phyloP scores from a whole-genome alignment of 805 yeast genomes.

The Cyberlindnera sargentensis region DNA sequence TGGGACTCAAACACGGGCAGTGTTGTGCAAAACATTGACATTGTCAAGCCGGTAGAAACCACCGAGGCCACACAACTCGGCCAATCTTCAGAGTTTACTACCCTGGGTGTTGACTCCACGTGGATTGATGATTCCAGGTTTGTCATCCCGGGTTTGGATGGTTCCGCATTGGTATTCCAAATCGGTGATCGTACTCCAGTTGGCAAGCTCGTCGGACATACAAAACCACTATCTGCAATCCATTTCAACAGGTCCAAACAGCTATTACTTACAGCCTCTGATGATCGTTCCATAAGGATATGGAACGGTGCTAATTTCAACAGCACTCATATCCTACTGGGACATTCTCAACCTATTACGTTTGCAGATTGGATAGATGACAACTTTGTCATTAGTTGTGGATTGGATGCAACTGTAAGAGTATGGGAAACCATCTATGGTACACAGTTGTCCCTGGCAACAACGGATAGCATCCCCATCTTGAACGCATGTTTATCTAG shows the following conservation, averaged over 20 bases:
- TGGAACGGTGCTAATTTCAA: conserved; percentile 66
- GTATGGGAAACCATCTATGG: conserved; percentile 58
- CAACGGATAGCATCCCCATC: conserved; percentile 47
- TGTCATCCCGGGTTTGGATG: conserved; percentile 58
- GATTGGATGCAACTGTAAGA: conserved; percentile 65
- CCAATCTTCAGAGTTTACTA: conserved; percentile 1
- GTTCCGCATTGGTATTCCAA: conserved; percentile 50
- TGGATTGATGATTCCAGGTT: conserved; percentile 71
- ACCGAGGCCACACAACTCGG: conserved; percentile 18
- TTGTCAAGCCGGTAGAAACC: conserved; percentile 2
- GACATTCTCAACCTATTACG: conserved; percentile 54
- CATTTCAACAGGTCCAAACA: conserved; percentile 45
- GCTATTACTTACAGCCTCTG: conserved; percentile 67
- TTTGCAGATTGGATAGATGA: conserved; percentile 48
- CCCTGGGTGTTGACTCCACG: conserved; percentile 49
- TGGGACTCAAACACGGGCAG: conserved; percentile 62
- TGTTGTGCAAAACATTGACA: conserved; percentile 40
- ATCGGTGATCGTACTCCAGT: conserved; percentile 39
- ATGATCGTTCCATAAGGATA: conserved; percentile 63
- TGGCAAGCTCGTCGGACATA: conserved; percentile 59
- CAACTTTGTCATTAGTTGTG: conserved; percentile 40
- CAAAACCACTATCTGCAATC: conserved; percentile 46
- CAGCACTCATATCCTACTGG: conserved; percentile 39
- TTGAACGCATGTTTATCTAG: conserved; percentile 48
- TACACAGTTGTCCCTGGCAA: conserved; percentile 28